Base-by-base conservation (phyloP, 2,329 filamentous ascomycete genomes). In the Lasiodiplodia sp. region DNA sequence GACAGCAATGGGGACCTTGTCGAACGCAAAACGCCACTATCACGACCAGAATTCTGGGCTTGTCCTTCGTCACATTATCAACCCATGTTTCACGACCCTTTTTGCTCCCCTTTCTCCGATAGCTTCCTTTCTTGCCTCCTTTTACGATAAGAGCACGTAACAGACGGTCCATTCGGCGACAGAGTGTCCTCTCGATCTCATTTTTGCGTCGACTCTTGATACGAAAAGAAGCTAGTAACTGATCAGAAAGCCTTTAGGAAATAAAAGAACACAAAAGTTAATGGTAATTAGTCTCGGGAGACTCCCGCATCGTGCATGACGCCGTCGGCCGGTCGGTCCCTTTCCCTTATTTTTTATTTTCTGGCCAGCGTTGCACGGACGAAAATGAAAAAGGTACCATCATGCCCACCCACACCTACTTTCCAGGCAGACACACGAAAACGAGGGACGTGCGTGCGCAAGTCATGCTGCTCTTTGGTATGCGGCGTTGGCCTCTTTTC, bases 301-400 rank as follows among this genome's bases (percentile, higher is more conserved):
- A 53, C 51, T 28, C 51, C 51, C 25, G 21, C 51, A 28, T 53
- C 51, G 51, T 53, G 44, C 44, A 47, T 47, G 44, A 47, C 44
- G 44, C 44, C 44, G 44, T 47, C 44, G 44, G n/a, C 8, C n/a
- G 44, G 55, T 47, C 57, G 37, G 57, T 60, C 57, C 57, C 57
- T 60, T 60, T 31, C 28, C 47, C 18, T 11, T 23, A 47, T 60
- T 47, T 60, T 47, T 25, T 58, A n/a, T 21, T 23, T 40, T 34
- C 55, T 21, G 37, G 55, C 21, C 14, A 31, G 37, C 12, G 23
- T 38, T 6, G 55, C 55, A 57, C 55, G 55, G 55, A 57, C 55
- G 23, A 31, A 47, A 60, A 60, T 31, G 37, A 47, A 60, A 60
- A 60, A 60, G 57, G 57, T 60, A 60, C 57, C 55, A 57, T 18